Conservation (phyloP, 345 rosid genomes). For the Cardamine resedifolia region DNA sequence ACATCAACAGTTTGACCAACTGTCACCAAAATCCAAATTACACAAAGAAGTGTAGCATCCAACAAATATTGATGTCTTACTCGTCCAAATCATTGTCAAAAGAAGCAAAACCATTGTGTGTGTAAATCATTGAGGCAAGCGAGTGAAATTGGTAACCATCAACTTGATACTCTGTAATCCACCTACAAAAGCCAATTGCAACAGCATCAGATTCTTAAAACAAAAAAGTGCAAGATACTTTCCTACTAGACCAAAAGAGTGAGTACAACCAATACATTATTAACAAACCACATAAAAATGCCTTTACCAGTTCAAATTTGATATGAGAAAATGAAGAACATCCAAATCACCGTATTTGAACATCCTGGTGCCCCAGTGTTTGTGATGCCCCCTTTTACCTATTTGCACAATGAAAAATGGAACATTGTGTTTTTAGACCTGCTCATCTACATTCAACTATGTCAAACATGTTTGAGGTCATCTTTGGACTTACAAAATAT, state of each 20-base stretch:
- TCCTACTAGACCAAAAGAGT: constrained; percentile 15
- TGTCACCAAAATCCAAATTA: constrained; percentile 21
- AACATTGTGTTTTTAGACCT: constrained; percentile 3
- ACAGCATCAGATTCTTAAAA: constrained; percentile 19
- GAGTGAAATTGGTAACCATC: constrained; percentile 98
- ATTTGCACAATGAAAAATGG: constrained; percentile 25
- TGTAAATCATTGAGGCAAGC: constrained; percentile 88
- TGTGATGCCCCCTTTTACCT: constrained; percentile 98
- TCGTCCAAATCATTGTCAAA: constrained; percentile 79
- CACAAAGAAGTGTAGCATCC: constrained; percentile 10
- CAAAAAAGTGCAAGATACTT: constrained; percentile 14
- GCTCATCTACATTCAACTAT: constrained; percentile 19
- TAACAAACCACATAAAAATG: constrained; percentile 7
- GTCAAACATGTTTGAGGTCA: constrained; percentile 1
- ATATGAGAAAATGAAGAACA: constrained; percentile 84
- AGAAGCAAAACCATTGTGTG: constrained; percentile 92
- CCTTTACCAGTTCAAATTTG: constrained; percentile 90
- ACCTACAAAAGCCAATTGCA: constrained; percentile 55
- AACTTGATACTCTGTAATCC: constrained; percentile 83
- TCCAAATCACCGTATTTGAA: constrained; percentile 90
- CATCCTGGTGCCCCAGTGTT: constrained; percentile 97
- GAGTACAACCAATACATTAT: neutral
- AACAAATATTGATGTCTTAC: constrained; percentile 53
- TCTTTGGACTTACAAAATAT: neutral
- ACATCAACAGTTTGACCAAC: constrained; percentile 20